These are phyloP conservation scores for Periconia sp. DNA, from an alignment of 2,329 filamentous ascomycete genomes.

Conservation along the genomic window DNA sequence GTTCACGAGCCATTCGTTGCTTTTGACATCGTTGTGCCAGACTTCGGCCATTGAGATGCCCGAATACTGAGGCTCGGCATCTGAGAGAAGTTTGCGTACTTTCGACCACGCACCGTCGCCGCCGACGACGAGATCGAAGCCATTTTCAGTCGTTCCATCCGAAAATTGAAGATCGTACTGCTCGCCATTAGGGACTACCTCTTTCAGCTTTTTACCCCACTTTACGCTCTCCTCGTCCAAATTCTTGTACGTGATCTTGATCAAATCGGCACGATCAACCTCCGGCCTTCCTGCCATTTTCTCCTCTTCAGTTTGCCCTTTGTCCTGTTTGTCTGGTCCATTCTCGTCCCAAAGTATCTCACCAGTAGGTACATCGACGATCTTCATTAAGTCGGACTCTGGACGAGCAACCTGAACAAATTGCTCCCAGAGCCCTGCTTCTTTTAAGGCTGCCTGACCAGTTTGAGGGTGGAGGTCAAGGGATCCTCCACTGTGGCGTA, in stretches of 20 bases:
- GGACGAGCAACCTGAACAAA: conserved; percentile 60
- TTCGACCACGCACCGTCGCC: conserved; percentile 57
- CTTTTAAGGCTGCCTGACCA: conserved; percentile 59
- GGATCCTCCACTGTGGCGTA: conserved; percentile 43
- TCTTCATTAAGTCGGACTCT: conserved; percentile 58
- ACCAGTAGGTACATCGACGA: conserved; percentile 49
- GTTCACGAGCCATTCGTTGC: conserved; percentile 50
- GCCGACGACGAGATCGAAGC: conserved; percentile 55
- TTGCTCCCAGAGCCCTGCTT: conserved; percentile 57
- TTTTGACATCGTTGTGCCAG: conserved; percentile 51
- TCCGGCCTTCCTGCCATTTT: conserved; percentile 45
- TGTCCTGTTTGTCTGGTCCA: conserved; percentile 44
- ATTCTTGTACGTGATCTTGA: conserved; percentile 50
- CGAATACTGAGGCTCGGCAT: conserved; percentile 53
- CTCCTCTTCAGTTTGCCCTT: conserved; percentile 43
- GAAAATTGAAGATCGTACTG: conserved; percentile 39
- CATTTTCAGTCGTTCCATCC: conserved; percentile 32
- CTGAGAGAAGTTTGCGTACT: conserved; percentile 31
- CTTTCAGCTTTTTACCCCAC: conserved; percentile 41
- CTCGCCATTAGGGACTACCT: conserved; percentile 31
- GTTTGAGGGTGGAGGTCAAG: conserved; percentile 61
- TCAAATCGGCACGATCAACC: conserved; percentile 55
- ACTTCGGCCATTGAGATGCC: conserved; percentile 55
- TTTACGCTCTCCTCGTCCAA: conserved; percentile 49
- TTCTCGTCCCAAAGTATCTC: conserved; percentile 40